Evolutionary conservation across 164 flowering plant genomes (phyloP).

Genomic region (Hamamelis virginiana): DNA sequence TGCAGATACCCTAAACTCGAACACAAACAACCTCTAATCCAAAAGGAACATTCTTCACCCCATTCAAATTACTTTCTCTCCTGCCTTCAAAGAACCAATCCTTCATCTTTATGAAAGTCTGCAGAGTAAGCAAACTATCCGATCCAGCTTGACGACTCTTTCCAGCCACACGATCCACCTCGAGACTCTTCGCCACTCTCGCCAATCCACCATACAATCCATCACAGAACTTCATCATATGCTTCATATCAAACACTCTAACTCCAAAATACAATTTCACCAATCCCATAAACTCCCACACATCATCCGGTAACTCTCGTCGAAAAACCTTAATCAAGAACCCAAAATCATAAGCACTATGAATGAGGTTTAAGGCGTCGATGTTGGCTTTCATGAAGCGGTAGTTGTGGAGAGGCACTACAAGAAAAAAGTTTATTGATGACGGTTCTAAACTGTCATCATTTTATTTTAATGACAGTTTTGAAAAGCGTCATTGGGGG

Average conservation of each 20-base stretch:
- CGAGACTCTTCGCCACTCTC: constrained; percentile 20
- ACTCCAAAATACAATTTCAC: constrained; percentile 18
- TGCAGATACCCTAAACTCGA: no score
- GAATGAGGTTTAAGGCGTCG: no score
- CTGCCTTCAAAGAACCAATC: not conserved
- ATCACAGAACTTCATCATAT: constrained; percentile 23
- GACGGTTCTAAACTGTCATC: no score
- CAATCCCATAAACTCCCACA: constrained; percentile 7
- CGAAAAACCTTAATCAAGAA: constrained; percentile 25
- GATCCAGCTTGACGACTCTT: constrained; percentile 39
- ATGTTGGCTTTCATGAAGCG: no score
- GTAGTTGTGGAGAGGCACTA: no score
- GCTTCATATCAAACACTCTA: constrained; percentile 27
- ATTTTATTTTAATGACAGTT: no score
- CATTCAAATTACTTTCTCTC: not conserved
- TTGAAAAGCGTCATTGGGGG: no score
- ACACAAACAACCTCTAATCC: no score
- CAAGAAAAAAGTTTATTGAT: no score
- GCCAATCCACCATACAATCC: constrained; percentile 33
- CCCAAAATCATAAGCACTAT: constrained; percentile 34
- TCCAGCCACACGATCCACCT: constrained; percentile 25
- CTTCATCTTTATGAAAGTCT: constrained; percentile 20
- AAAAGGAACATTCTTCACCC: no score
- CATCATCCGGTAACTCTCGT: constrained; percentile 9
- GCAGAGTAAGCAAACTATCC: constrained; percentile 32